phyloP scores from a whole-genome alignment of 495 filamentous ascomycete species.

The Geoglossum glabrum region DNA sequence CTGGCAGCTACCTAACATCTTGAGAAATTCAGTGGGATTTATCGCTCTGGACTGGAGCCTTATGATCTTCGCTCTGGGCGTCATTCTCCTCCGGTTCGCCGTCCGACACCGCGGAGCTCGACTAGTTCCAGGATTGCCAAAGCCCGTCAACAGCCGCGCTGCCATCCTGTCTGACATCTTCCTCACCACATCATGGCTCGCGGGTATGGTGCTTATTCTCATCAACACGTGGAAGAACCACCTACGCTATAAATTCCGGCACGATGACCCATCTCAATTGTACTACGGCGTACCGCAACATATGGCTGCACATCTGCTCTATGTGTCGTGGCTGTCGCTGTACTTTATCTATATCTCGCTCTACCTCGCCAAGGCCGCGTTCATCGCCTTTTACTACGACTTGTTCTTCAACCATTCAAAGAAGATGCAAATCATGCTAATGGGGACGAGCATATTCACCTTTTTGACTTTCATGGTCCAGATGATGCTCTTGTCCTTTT shows the following conservation, averaged over 20 bases:
- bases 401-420: constrained; percentile 11
- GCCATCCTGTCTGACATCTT: constrained; percentile 13
- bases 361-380: constrained; percentile 13
- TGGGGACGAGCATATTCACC: constrained; percentile 10
- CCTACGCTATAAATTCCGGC: constrained; percentile 9
- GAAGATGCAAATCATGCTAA: constrained; percentile 7
- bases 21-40: constrained; percentile 9
- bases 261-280: constrained; percentile 4
- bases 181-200: constrained; percentile 11
- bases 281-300: background rate
- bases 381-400: constrained; percentile 15
- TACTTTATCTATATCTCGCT: constrained; percentile 16
- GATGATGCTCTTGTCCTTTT: constrained; percentile 14
- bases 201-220: constrained; percentile 11
- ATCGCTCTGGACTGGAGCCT: constrained; percentile 15
- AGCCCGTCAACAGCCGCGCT: constrained; percentile 1
- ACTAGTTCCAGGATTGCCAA: background rate
- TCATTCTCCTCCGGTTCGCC: constrained; percentile 12
- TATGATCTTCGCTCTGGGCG: constrained; percentile 13
- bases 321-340: constrained; percentile 15
- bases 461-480: constrained; percentile 12
- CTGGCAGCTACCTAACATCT: background rate
- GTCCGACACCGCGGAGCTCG: constrained; percentile 4
- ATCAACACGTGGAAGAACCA: constrained; percentile 17
- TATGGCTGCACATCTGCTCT: background rate